phyloP scores from a whole-genome alignment of 192 early-diverging fungal species.

The Gaertneriomyces semiglobifer region DNA sequence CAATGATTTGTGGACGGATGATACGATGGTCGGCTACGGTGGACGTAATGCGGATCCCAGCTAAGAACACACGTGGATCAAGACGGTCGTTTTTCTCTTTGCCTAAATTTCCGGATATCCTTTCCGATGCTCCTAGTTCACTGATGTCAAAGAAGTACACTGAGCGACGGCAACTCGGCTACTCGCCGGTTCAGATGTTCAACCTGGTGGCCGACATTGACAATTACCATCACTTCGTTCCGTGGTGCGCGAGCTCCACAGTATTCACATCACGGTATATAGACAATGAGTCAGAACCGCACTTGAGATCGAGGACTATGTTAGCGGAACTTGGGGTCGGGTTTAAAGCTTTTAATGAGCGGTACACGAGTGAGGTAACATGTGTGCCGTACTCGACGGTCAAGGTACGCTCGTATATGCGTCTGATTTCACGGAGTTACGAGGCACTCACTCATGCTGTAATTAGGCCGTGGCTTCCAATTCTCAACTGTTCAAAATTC shows the following conservation, averaged over 20 bases:
- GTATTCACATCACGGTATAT: slow-evolving; percentile 45
- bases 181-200: slow-evolving; percentile 74
- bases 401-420: slow-evolving; percentile 40
- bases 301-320: slow-evolving; percentile 39
- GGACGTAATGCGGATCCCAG: too few species aligned
- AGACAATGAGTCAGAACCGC: background rate
- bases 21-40: too few species aligned
- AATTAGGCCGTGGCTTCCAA: slow-evolving; percentile 55
- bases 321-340: slow-evolving; percentile 77
- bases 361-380: slow-evolving; percentile 72
- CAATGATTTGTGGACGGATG: too few species aligned
- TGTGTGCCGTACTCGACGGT: slow-evolving; percentile 63
- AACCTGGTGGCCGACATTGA: slow-evolving; percentile 77
- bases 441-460: background rate
- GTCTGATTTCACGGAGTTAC: slow-evolving; percentile 7
- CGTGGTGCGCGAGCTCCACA: slow-evolving; percentile 69
- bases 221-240: slow-evolving; percentile 78
- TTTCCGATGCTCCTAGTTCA: too few species aligned
- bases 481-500: slow-evolving; percentile 61
- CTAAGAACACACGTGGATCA: too few species aligned
- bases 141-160: too few species aligned
- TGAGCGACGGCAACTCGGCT: slow-evolving; percentile 41
- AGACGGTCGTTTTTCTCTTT: too few species aligned
- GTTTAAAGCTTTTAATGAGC: slow-evolving; percentile 72
- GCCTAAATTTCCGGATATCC: too few species aligned